These are phyloP conservation scores for Rhinocladiella similis DNA, from an alignment of 2,329 filamentous ascomycete genomes.

Conservation along the genomic window DNA sequence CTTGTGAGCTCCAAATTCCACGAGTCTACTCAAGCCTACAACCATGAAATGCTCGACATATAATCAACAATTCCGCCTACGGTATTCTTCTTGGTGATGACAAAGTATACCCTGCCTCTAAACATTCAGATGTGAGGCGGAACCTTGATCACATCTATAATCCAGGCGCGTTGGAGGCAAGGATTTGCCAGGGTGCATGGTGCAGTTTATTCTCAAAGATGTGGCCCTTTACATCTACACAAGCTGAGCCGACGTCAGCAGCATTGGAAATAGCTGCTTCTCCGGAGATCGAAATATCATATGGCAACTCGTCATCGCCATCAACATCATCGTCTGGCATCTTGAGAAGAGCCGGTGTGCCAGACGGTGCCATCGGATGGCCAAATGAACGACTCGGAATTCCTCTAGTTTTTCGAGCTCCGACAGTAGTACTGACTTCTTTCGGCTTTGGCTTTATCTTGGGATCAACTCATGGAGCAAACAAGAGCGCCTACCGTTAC, in stretches of 20 bases:
- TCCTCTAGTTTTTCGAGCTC: conserved; percentile 64
- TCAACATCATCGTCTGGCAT: too few species aligned
- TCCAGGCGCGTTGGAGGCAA: background rate
- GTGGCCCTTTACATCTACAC: conserved; percentile 24
- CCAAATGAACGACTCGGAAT: conserved; percentile 56
- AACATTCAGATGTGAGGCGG: too few species aligned
- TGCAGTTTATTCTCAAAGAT: conserved; percentile 8
- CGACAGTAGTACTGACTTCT: conserved; percentile 62
- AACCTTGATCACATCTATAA: too few species aligned
- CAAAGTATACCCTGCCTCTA: too few species aligned
- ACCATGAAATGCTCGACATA: background rate
- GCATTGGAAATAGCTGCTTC: background rate
- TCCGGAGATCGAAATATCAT: background rate
- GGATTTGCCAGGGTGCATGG: background rate
- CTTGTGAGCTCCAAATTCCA: background rate
- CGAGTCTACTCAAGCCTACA: background rate
- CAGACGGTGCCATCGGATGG: conserved; percentile 30
- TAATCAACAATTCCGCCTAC: too few species aligned
- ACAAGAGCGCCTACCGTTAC: conserved; percentile 76
- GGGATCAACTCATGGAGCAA: conserved; percentile 71
- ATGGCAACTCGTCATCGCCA: too few species aligned
- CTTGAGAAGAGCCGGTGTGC: too few species aligned
- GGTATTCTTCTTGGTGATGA: too few species aligned
- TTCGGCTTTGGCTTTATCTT: conserved; percentile 69
- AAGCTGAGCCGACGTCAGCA: background rate